phyloP scores from a whole-genome alignment of 2,329 filamentous ascomycete species.

The Ophiocordyceps unilateralis region DNA sequence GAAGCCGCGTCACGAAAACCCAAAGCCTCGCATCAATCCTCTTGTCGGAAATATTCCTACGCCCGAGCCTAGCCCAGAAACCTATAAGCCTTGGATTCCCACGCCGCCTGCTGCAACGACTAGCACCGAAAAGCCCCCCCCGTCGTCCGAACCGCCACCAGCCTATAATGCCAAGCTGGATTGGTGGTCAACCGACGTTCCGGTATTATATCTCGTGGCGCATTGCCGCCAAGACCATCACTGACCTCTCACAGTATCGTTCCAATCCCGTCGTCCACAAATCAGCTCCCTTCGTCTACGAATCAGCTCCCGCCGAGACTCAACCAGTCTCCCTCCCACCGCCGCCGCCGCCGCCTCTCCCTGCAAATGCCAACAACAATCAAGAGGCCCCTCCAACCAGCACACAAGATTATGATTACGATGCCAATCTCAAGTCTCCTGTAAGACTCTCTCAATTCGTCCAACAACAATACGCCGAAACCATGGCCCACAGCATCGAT shows the following conservation, averaged over 20 bases:
- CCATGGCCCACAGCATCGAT: constrained; percentile 5
- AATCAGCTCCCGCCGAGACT: background rate
- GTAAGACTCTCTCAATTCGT: background rate
- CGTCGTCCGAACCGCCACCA: too few relatives aligned
- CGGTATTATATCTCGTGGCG: too few relatives aligned
- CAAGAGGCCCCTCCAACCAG: background rate
- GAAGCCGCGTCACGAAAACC: background rate
- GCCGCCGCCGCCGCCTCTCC: background rate
- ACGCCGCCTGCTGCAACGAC: too few relatives aligned
- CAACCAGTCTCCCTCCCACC: background rate
- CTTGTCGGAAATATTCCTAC: too few relatives aligned
- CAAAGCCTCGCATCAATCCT: too few relatives aligned
- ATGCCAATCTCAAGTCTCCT: background rate
- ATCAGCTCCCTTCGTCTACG: too few relatives aligned
- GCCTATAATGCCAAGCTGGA: background rate
- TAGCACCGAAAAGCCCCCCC: too few relatives aligned
- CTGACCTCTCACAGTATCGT: too few relatives aligned
- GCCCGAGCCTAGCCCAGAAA: too few relatives aligned
- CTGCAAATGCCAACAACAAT: background rate
- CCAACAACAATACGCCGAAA: background rate
- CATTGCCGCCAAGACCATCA: too few relatives aligned
- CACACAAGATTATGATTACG: background rate
- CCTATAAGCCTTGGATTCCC: too few relatives aligned
- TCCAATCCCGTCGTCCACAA: too few relatives aligned
- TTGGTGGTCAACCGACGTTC: background rate